Conservation (phyloP, 2,329 filamentous ascomycete genomes). For the Neopestalotiopsis clavispora region DNA sequence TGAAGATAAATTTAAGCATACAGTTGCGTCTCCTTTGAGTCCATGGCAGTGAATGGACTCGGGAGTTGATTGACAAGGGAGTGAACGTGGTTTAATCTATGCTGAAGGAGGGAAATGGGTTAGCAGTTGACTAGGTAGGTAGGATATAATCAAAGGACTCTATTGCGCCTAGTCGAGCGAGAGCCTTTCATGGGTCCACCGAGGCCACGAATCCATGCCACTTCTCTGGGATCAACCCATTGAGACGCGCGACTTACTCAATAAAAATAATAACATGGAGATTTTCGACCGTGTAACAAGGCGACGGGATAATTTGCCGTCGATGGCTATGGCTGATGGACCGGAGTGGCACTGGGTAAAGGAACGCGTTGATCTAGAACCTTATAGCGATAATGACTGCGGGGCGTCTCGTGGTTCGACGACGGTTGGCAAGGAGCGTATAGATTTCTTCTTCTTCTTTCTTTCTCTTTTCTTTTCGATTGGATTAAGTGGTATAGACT, state of each 20-base stretch:
- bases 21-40: slow-evolving; percentile 56
- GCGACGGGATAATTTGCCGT: slow-evolving; percentile 34
- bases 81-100: slow-evolving; percentile 40
- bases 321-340: slow-evolving; percentile 24
- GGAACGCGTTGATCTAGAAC: slow-evolving; percentile 42
- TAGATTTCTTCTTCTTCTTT: not conserved
- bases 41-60: slow-evolving; percentile 46
- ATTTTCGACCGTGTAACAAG: slow-evolving; percentile 33
- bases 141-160: slow-evolving; percentile 31
- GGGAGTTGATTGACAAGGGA: slow-evolving; percentile 34
- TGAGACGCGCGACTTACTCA: slow-evolving; percentile 45
- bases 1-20: slow-evolving; percentile 42
- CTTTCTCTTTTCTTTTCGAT: not conserved
- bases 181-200: slow-evolving; percentile 33
- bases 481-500: slow-evolving; percentile 26
- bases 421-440: slow-evolving; percentile 35
- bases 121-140: slow-evolving; percentile 43
- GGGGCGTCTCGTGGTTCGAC: slow-evolving; percentile 39
- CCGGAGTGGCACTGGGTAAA: slow-evolving; percentile 30
- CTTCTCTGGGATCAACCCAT: slow-evolving; percentile 42
- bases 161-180: slow-evolving; percentile 29
- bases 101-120: slow-evolving; percentile 38
- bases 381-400: slow-evolving; percentile 41
- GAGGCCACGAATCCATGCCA: slow-evolving; percentile 36
- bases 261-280: slow-evolving; percentile 39